Base-by-base conservation (phyloP, 345 rosid species). In the Aquilaria yunnanensis region DNA sequence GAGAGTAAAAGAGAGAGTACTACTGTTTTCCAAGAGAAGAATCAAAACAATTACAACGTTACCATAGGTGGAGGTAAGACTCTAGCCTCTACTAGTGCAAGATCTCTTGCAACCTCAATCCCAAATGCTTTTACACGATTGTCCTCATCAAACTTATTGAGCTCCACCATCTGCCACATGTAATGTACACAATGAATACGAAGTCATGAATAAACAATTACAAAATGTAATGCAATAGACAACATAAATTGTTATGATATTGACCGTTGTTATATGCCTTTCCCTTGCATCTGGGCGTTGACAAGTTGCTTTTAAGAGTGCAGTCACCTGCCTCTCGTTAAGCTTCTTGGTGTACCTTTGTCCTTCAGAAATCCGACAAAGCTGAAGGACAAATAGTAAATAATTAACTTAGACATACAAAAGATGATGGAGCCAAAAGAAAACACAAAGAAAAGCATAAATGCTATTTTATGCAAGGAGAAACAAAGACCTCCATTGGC, bases 31-130 rank as follows among this genome's bases (percentile, higher is more conserved):
- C 23, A 23, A 23, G 23, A 23, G 23, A 23, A 23, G 23, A 47
- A 8, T 50, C 4, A 4, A 37, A 32, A 43, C 12, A 41, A 45
- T 50, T 29, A 54, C 30, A 14, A 57, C 37, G 10, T 61, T 78
- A 75, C 82, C 82, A 74, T 66, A 59, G 82, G 82, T 56, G 82
- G 70, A 10, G 82, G 82, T 32, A 78, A 72, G 57, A 78, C 72
- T 14, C 82, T 70, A 70, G 79, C 82, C 54, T 78, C 77, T 0
- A 75, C 52, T 13, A 70, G 62, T 47, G 75, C 73, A 57, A 78
- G 75, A 47, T 67, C 70, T 63, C 50, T 63, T 51, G 55, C 71
- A 52, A 78, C 67, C 46, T 51, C 67, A 71, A 78, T 72, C 12
- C 82, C 79, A 34, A 78, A 78, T 70, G 75, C 82, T 33, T 69